Base-by-base conservation (phyloP, 2,329 filamentous ascomycete genomes). In the Incumbomyces delicatus region DNA sequence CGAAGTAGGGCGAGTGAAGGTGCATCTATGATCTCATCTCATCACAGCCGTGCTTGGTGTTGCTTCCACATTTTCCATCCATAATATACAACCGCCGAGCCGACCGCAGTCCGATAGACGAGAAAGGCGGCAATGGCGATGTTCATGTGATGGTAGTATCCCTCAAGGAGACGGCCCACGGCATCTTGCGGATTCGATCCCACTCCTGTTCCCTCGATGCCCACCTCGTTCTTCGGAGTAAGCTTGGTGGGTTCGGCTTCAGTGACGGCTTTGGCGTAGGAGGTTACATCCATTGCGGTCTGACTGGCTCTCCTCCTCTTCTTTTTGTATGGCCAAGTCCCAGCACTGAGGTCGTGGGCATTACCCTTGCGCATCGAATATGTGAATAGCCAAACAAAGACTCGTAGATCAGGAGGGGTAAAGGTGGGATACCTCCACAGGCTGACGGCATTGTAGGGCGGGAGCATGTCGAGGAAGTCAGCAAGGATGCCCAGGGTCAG, bases 371-470 rank as follows among this genome's bases (percentile, higher is more conserved):
- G 74, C 57, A 83, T 74, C 6, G 66, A 63, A 51, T 75, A 74
- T 0, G 79, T 82, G 57, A 83, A 62, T 8, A 79, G 58, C 66
- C 73, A 80, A 45, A 84, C 72, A 10, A 78, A 65, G 29, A 78
- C 65, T 5, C 75, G 68, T 2, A 84, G 68, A 56, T 85, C 81
- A 47, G 70, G 70, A 1, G 75, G 70, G 0, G 80, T 82, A 58
- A 85, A 84, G 1, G 78, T 84, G 0, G 81, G 81, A 57, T 83
- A 83, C 27, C 73, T 74, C 80, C 81, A 85, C 20, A 83, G 61
- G 30, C 75, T 66, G 3, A 83, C 70, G 1, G 78, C 74, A 44
- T 75, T 77, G 52, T 73, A 68, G 1, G 80, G 78, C n/a, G 80
- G 80, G 3, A 84, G 63, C 57, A 82, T 72, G 52, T 84, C 79